These are phyloP conservation scores for Tetrapyrgos nigripes DNA, from an alignment of 1,284 basidiomycete species.

Conservation along the genomic window DNA sequence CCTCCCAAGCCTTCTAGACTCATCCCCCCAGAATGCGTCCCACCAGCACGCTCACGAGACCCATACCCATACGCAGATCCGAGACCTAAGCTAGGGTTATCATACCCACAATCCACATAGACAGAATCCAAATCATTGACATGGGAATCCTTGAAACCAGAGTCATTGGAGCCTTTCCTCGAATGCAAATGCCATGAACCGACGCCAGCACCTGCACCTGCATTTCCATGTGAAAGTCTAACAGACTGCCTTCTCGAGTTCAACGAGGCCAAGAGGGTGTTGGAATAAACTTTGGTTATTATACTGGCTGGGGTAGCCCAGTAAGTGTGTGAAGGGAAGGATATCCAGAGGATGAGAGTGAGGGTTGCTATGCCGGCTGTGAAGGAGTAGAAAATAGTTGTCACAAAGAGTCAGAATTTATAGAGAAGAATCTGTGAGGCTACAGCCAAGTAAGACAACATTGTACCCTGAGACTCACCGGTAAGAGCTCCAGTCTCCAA, in stretches of 20 bases:
- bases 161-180: no score
- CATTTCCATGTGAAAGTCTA: neutral
- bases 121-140: no score
- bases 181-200: neutral
- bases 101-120: no score
- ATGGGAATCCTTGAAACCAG: no score
- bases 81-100: no score
- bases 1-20: neutral
- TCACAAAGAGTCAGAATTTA: no score
- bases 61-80: no score
- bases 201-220: neutral
- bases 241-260: neutral
- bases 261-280: neutral
- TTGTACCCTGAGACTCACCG: no score
- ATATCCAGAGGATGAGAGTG: neutral
- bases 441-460: no score
- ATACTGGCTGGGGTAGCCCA: neutral
- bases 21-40: neutral
- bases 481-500: no score
- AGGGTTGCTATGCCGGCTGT: neutral
- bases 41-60: no score
- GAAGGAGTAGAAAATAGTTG: neutral
- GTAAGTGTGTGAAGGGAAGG: neutral
- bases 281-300: neutral
- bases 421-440: no score